A percentile compares a stretch with the other conserved stretches of the same genome.
These are phyloP conservation scores for Aspergillus niger DNA, from an alignment of 2,329 filamentous ascomycete species.

Conservation along the genomic window DNA sequence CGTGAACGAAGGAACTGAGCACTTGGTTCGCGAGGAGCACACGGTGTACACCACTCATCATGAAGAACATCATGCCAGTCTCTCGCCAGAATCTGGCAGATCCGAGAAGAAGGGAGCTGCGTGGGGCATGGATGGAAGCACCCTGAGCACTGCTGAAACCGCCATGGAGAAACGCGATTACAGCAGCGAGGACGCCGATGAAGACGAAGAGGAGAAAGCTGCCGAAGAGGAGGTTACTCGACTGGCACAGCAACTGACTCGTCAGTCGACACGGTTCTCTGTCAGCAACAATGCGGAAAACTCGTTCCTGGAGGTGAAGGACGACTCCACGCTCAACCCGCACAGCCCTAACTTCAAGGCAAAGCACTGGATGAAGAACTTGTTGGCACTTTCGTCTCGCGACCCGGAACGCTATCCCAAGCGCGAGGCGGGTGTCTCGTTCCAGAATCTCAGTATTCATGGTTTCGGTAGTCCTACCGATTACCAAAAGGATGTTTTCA, in stretches of 20 bases:
- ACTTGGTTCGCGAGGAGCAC: neutral
- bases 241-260: conserved; percentile 39
- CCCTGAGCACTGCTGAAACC: conserved; percentile 34
- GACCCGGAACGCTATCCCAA: conserved; percentile 56
- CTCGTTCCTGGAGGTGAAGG: conserved; percentile 36
- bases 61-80: neutral
- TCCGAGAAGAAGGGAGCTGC: neutral
- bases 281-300: conserved; percentile 31
- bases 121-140: conserved; percentile 16
- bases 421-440: conserved; percentile 65
- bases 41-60: conserved; percentile 14
- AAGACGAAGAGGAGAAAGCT: conserved; percentile 26
- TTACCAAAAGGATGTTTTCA: conserved; percentile 58
- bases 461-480: conserved; percentile 69
- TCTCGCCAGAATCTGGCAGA: neutral
- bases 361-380: conserved; percentile 50
- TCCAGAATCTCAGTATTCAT: conserved; percentile 68
- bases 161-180: conserved; percentile 23
- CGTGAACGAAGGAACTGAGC: conserved; percentile 5
- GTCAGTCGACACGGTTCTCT: conserved; percentile 37
- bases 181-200: conserved; percentile 26
- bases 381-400: conserved; percentile 49
- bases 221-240: conserved; percentile 35
- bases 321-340: conserved; percentile 48
- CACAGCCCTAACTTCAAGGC: conserved; percentile 47